These are phyloP conservation scores for Vitis rupestris DNA, from an alignment of 164 flowering plant species.

Conservation along the genomic window DNA sequence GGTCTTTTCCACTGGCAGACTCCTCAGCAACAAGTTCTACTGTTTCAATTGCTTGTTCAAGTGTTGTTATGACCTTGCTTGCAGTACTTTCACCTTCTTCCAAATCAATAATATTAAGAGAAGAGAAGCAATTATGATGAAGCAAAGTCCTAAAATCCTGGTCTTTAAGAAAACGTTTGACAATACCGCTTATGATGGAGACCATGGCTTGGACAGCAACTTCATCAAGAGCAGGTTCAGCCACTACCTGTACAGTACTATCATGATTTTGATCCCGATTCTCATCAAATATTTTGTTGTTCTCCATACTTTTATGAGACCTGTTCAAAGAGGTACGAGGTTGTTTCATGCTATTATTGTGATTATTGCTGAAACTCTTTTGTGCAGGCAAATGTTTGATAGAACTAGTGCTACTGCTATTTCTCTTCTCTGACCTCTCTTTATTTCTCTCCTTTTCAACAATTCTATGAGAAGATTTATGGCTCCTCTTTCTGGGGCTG, in stretches of 20 bases:
- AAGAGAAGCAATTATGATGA: constrained; percentile 41
- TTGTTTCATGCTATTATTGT: constrained; percentile 19
- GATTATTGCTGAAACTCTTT: constrained; percentile 9
- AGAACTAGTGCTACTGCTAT: constrained; percentile 8
- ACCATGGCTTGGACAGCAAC: constrained; percentile 63
- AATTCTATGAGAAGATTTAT: constrained; percentile 10
- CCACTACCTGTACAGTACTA: constrained; percentile 9
- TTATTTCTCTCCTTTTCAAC: constrained; percentile 13
- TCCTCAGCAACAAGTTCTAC: constrained; percentile 52
- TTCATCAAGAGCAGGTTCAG: constrained; percentile 62
- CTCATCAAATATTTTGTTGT: constrained; percentile 24
- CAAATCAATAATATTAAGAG: constrained; percentile 30
- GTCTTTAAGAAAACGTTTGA: constrained; percentile 45
- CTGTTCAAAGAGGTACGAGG: constrained; percentile 10
- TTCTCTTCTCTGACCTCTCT: constrained; percentile 18
- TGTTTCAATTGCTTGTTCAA: constrained; percentile 58
- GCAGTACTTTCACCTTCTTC: constrained; percentile 33
- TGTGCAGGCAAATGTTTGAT: constrained; percentile 15
- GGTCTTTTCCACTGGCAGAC: constrained; percentile 30
- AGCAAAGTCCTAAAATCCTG: constrained; percentile 43
- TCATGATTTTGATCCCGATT: constrained; percentile 18
- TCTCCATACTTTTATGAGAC: constrained; percentile 22
- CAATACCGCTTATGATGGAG: constrained; percentile 55
- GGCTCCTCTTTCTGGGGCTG: constrained; percentile 16
- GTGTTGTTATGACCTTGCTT: constrained; percentile 39